phyloP scores from a whole-genome alignment of 805 yeast species.

The Helenozyma rhizophorensis region DNA sequence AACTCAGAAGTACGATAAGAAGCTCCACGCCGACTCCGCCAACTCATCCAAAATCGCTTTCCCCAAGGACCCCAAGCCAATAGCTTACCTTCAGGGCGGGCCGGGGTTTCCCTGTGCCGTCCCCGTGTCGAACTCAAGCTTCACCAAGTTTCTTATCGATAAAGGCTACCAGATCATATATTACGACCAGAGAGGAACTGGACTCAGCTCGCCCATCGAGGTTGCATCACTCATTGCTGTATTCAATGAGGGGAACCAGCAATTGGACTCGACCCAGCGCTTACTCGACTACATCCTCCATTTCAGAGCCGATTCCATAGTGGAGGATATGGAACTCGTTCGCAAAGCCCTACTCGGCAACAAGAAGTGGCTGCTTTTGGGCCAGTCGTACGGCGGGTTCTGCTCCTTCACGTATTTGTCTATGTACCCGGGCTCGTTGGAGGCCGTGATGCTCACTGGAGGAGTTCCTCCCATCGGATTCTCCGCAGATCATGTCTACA shows the following conservation, averaged over 20 bases:
- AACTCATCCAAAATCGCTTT: slow-evolving; percentile 12
- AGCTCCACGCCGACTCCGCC: slow-evolving; percentile 11
- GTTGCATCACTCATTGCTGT: slow-evolving; percentile 21
- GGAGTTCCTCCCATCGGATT: slow-evolving; percentile 53
- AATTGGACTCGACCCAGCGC: slow-evolving; percentile 14
- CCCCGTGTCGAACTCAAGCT: slow-evolving; percentile 33
- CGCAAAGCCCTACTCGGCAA: slow-evolving; percentile 29
- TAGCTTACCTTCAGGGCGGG: slow-evolving; percentile 49
- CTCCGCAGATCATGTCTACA: slow-evolving; percentile 45
- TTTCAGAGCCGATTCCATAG: slow-evolving; percentile 52
- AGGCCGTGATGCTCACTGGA: slow-evolving; percentile 48
- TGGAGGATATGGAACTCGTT: slow-evolving; percentile 47
- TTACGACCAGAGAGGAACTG: slow-evolving; percentile 62
- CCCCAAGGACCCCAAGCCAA: slow-evolving; percentile 30
- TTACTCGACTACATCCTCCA: slow-evolving; percentile 34
- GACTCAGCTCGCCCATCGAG: slow-evolving; percentile 46
- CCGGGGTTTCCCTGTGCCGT: slow-evolving; percentile 47
- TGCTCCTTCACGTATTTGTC: slow-evolving; percentile 48
- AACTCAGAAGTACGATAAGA: slow-evolving; percentile 26
- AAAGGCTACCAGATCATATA: slow-evolving; percentile 42
- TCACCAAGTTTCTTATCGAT: slow-evolving; percentile 34
- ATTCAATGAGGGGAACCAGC: slow-evolving; percentile 6
- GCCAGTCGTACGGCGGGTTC: slow-evolving; percentile 57
- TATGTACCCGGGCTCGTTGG: slow-evolving; percentile 36
- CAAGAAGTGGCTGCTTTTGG: slow-evolving; percentile 47